These are phyloP conservation scores for Parasarocladium wereldwijsianum DNA, from an alignment of 2,329 filamentous ascomycete genomes.

Conservation along the genomic window DNA sequence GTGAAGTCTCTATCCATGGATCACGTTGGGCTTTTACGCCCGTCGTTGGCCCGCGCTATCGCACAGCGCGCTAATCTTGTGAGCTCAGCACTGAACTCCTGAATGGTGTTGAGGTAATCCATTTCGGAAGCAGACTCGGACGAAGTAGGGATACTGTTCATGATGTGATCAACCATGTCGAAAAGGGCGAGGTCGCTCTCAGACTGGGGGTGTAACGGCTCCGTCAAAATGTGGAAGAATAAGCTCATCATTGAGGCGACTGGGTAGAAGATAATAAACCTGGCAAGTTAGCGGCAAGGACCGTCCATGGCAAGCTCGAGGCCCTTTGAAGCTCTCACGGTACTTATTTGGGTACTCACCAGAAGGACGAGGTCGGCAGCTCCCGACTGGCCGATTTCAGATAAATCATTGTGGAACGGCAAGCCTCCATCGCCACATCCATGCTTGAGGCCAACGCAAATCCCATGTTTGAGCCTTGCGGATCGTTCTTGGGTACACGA, in stretches of 20 bases:
- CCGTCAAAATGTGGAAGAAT: slow-evolving; percentile 37
- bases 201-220: slow-evolving; percentile 27
- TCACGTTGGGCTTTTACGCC: too few relatives aligned
- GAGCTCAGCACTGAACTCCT: too few relatives aligned
- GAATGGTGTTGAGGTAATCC: too few relatives aligned
- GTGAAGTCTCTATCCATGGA: too few relatives aligned
- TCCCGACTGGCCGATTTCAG: slow-evolving; percentile 25
- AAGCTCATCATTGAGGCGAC: slow-evolving; percentile 36
- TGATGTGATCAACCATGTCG: slow-evolving; percentile 23
- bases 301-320: neutral
- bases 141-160: slow-evolving; percentile 25
- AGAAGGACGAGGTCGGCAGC: slow-evolving; percentile 32
- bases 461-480: slow-evolving; percentile 17
- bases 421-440: slow-evolving; percentile 37
- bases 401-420: slow-evolving; percentile 37
- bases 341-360: slow-evolving; percentile 18
- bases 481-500: too few relatives aligned
- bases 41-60: too few relatives aligned
- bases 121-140: too few relatives aligned
- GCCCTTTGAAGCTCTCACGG: neutral
- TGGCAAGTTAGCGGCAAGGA: slow-evolving; percentile 10
- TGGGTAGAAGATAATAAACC: slow-evolving; percentile 42
- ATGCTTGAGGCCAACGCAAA: slow-evolving; percentile 35
- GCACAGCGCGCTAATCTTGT: too few relatives aligned
- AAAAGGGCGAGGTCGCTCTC: slow-evolving; percentile 31